Percentiles rank a stretch among this genome's conserved stretches.
Evolutionary conservation across 1,284 basidiomycete genomes (phyloP).

Genomic region (Cutaneotrichosporon sp.): DNA sequence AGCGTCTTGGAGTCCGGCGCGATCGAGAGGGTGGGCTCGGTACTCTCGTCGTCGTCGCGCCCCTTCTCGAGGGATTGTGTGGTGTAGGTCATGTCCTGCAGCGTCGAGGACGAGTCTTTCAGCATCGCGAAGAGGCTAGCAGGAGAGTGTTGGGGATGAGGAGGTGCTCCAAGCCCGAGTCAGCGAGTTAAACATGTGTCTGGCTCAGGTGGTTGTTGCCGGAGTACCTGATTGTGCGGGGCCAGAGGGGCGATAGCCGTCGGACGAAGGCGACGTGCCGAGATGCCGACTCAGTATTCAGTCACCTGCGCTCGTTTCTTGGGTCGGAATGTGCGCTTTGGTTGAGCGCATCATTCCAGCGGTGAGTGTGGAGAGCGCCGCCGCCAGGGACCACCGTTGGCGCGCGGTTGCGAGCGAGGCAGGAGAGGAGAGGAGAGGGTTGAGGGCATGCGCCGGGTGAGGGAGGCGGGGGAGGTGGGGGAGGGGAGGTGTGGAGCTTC

Average conservation of each 20-base stretch:
- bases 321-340: no score
- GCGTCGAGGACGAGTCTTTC: slow-evolving; percentile 4
- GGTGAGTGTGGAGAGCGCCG: no score
- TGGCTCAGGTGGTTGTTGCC: no score
- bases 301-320: background rate
- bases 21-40: background rate
- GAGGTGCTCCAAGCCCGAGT: background rate
- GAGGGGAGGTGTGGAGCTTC: background rate
- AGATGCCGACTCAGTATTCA: background rate
- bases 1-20: background rate
- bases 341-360: no score
- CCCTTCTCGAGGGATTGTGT: background rate
- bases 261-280: background rate
- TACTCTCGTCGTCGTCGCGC: background rate
- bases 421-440: no score
- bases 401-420: no score
- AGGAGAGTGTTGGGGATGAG: background rate
- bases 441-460: no score
- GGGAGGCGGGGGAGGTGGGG: no score
- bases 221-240: background rate
- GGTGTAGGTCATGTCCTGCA: background rate
- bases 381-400: no score
- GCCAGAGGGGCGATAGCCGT: background rate
- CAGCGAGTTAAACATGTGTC: background rate
- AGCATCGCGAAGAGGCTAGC: background rate